phyloP scores from a whole-genome alignment of 768 basidiomycete genomes.

The Hygrocybe punicea region DNA sequence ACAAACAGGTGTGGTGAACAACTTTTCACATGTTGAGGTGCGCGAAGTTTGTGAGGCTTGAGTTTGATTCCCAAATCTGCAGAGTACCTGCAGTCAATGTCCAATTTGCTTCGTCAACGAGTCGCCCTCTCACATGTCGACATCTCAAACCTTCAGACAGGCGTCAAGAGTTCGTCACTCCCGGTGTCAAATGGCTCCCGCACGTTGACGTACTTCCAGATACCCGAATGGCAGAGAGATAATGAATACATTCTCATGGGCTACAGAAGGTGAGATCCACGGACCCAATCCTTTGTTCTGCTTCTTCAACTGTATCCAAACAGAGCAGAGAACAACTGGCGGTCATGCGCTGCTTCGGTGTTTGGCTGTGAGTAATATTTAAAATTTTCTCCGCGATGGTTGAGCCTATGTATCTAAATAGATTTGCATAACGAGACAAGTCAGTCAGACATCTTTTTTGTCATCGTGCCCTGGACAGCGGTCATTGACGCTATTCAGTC shows the following conservation, averaged over 20 bases:
- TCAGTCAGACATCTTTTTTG: conserved; percentile 27
- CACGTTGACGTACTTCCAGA: conserved; percentile 51
- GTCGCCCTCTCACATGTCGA: neutral
- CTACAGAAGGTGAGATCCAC: conserved; percentile 56
- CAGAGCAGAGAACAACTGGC: conserved; percentile 61
- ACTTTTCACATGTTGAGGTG: no score
- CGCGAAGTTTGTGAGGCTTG: no score
- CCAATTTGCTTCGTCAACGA: conserved; percentile 1
- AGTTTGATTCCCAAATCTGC: no score
- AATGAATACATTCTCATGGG: conserved; percentile 71
- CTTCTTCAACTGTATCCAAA: conserved; percentile 8
- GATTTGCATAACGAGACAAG: conserved; percentile 80
- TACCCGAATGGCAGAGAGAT: conserved; percentile 68
- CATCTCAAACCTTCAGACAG: neutral
- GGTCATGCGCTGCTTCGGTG: conserved; percentile 58
- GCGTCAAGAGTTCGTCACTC: neutral
- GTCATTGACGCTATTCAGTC: conserved; percentile 42
- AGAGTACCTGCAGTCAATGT: neutral
- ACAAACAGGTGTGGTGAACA: no score
- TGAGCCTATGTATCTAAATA: conserved; percentile 24
- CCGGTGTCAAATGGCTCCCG: neutral
- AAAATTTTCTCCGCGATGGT: conserved; percentile 15
- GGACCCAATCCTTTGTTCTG: conserved; percentile 4
- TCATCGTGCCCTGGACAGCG: conserved; percentile 10
- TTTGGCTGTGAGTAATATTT: conserved; percentile 56